Percentiles rank a stretch among this genome's conserved stretches.
These are phyloP conservation scores for Thelephora aurantiotincta DNA, from an alignment of 768 basidiomycete species.

Conservation along the genomic window DNA sequence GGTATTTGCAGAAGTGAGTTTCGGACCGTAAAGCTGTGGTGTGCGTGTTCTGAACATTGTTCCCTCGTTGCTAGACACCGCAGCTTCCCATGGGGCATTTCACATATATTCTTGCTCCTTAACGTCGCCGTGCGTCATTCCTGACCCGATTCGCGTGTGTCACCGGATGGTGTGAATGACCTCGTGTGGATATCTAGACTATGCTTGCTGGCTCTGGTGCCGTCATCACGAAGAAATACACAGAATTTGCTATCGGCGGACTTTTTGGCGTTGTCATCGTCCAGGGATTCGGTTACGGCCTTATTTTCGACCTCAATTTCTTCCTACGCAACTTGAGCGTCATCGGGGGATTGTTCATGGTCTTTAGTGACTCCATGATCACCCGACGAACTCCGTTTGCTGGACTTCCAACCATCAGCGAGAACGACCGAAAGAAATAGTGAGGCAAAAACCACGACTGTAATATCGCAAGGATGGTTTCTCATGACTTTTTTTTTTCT, in stretches of 20 bases:
- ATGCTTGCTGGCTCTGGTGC: conserved; percentile 81
- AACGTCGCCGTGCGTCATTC: neutral
- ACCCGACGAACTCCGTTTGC: conserved; percentile 82
- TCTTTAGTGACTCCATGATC: conserved; percentile 91
- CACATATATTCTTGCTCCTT: conserved; percentile 58
- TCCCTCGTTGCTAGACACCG: conserved; percentile 50
- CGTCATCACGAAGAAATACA: conserved; percentile 76
- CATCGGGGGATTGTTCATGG: conserved; percentile 98
- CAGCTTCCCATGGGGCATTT: conserved; percentile 90
- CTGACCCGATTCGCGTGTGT: neutral
- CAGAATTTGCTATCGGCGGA: conserved; percentile 82
- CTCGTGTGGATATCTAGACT: conserved; percentile 33
- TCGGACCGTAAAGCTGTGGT: conserved; percentile 6
- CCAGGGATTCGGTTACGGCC: conserved; percentile 96
- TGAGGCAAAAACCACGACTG: conserved; percentile 21
- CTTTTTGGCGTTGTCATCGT: conserved; percentile 85
- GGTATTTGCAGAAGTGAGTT: conserved; percentile 91
- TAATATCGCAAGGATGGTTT: neutral
- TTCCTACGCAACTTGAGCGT: conserved; percentile 98
- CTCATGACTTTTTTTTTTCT: conserved; percentile 1
- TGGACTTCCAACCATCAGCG: conserved; percentile 78
- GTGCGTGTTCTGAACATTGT: neutral
- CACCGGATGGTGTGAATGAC: conserved; percentile 2
- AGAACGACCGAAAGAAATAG: conserved; percentile 98
- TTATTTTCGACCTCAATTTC: conserved; percentile 99